Conservation (phyloP, 2,329 filamentous ascomycete species). For the Aspergillus aculeatinus region DNA sequence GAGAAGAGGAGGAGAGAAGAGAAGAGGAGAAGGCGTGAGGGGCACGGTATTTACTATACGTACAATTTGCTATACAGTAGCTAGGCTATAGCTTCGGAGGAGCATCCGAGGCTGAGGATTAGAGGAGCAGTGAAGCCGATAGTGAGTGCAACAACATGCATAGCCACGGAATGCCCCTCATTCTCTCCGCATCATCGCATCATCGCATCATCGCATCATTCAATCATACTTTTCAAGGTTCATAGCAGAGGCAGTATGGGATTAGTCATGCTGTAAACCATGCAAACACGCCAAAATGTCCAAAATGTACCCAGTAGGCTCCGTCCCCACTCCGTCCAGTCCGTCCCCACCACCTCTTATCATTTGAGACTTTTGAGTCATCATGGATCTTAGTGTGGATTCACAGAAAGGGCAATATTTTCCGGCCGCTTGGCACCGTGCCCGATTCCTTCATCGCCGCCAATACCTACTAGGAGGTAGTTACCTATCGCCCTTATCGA, state of each 20-base stretch:
- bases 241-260: not conserved
- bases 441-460: not conserved
- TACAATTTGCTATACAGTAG: no score
- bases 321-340: not conserved
- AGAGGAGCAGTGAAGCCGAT: no score
- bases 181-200: not conserved
- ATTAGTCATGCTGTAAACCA: not conserved
- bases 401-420: not conserved
- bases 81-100: not conserved
- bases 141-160: no score
- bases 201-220: not conserved
- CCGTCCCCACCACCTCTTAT: not conserved
- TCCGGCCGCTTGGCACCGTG: not conserved
- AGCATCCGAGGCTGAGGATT: not conserved
- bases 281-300: not conserved
- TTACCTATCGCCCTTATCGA: no score
- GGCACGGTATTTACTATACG: not conserved
- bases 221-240: no score
- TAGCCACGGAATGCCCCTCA: not conserved
- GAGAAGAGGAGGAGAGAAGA: slow-evolving; percentile 14
- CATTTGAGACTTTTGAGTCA: not conserved
- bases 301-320: not conserved
- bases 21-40: slow-evolving; percentile 9
- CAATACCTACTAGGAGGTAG: no score
- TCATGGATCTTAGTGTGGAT: not conserved